Evolutionary conservation across 1,284 basidiomycete genomes (phyloP), one percentile per base, ranked within the genome.

Genomic region (Bjerkandera adusta): DNA sequence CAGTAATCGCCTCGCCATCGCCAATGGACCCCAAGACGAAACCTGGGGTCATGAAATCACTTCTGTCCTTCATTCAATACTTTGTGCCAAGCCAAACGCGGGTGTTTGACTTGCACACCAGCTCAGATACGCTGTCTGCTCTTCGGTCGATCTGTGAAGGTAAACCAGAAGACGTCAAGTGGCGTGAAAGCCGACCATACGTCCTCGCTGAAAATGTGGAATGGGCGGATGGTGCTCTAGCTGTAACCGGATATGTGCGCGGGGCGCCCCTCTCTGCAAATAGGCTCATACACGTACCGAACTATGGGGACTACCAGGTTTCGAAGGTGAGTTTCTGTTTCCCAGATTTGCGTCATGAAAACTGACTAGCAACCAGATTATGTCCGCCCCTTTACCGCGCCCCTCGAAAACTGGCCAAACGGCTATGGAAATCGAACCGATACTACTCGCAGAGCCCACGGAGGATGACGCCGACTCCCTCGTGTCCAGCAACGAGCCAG

Each of bases 11-110:
- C 24, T 67, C 75, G 1, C 69, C 79, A 0, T 54, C 65, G 3
- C 55, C 63, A 0, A 63, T 80, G 36, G 82, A 84, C 45, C 59
- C 75, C n/a, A 85, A 86, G 63, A 77, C 22, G 79, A 84, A 22
- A 35, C 60, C 76, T 0, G 80, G 79, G 6, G 77, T 92, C 33
- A 69, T 90, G 50, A 93, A 92, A 68, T 95, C 91, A 0, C 75
- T 97, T 1, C 74, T 94, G 6, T 96, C 92, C 1, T 97, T 98
- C 70, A 83, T 95, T 45, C 84, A 86, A 54, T 98, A 99, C 68
- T 99, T 99, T 66, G 89, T 92, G 48, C 96, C 96, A 0, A 76
- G 79, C n/a, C 86, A 93, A 54, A 71, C 75, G 42, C 72, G 76
- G 35, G 69, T 91, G 6, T 83, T 76, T 56, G 81, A 88, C 65